Evolutionary conservation across 2,329 filamentous ascomycete species (phyloP).

Genomic region (Pseudogymnoascus sp.): DNA sequence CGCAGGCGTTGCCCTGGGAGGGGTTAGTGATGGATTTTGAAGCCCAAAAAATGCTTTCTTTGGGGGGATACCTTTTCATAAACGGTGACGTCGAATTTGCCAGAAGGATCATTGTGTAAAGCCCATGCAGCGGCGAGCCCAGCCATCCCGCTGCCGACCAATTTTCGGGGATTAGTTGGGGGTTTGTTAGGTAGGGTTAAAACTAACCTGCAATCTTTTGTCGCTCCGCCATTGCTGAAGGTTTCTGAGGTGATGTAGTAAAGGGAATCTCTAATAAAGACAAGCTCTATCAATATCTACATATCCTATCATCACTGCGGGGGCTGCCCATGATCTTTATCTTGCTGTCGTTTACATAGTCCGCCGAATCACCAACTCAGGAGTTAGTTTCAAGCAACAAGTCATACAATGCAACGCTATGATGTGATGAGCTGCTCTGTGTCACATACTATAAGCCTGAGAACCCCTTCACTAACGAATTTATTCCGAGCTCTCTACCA

Average conservation of each 20-base stretch:
- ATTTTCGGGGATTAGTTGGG: too few relatives aligned
- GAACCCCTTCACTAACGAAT: background rate
- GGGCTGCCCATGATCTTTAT: background rate
- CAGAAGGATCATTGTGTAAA: background rate
- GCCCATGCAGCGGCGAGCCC: background rate
- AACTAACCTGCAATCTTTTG: background rate
- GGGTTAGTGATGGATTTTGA: background rate
- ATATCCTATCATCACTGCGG: background rate
- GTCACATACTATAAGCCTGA: background rate
- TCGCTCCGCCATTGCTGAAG: background rate
- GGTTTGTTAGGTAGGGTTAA: too few relatives aligned
- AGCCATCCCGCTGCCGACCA: background rate
- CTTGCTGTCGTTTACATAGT: too few relatives aligned
- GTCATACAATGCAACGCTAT: background rate
- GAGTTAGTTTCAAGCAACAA: background rate
- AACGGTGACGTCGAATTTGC: background rate
- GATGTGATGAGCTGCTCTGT: background rate
- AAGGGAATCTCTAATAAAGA: background rate
- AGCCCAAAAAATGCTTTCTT: background rate
- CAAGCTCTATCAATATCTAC: background rate
- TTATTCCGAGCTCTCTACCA: background rate
- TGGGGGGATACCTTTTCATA: background rate
- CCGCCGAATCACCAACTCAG: background rate
- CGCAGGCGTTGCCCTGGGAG: background rate
- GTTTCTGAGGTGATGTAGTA: background rate